Conservation (phyloP, 371 early-diverging fungal species). For the Parasitella parasitica region DNA sequence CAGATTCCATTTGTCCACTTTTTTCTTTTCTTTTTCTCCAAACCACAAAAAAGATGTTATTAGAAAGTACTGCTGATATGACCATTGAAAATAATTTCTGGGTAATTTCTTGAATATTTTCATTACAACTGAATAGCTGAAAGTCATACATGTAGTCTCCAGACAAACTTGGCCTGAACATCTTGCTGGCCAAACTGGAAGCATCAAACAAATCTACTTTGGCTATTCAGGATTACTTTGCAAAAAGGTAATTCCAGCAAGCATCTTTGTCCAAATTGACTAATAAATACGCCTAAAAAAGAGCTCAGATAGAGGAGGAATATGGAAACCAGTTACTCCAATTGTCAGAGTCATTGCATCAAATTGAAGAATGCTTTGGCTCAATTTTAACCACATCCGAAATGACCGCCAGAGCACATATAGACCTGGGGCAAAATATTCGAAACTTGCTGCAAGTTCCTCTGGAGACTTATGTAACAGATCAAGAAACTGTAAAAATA, state of each 20-base stretch:
- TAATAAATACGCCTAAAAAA: background rate
- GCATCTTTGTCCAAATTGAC: background rate
- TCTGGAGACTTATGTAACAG: background rate
- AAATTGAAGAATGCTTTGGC: background rate
- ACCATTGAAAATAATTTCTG: constrained; percentile 12
- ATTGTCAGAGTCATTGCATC: constrained; percentile 1
- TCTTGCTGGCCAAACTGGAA: constrained; percentile 3
- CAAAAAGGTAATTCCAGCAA: constrained; percentile 1
- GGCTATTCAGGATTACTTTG: constrained; percentile 2
- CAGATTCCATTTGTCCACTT: background rate
- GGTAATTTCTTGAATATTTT: background rate
- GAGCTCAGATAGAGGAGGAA: constrained; percentile 11
- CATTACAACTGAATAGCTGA: too few relatives aligned
- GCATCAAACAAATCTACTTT: background rate
- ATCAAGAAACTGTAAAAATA: background rate
- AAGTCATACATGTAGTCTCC: background rate
- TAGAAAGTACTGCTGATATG: background rate
- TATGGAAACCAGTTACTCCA: constrained; percentile 11
- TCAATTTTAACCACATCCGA: constrained; percentile 6
- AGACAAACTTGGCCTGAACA: constrained; percentile 10
- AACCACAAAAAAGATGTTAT: background rate
- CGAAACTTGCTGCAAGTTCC: constrained; percentile 7
- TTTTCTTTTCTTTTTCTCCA: background rate
- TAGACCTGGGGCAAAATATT: constrained; percentile 15
- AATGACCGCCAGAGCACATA: constrained; percentile 17